phyloP scores from a whole-genome alignment of 805 yeast species.

The Brettanomyces sp. region DNA sequence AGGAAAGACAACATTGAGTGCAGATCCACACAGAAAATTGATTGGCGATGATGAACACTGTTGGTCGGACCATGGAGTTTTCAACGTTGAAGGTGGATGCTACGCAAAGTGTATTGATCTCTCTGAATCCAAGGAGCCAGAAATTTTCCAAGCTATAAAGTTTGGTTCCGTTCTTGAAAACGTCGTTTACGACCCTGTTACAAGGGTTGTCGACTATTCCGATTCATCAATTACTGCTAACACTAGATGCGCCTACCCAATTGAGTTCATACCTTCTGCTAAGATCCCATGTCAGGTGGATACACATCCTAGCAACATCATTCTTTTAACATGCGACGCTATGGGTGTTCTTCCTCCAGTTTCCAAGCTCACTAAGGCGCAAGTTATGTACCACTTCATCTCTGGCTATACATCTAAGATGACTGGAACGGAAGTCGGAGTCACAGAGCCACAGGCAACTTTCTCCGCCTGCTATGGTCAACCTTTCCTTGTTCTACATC shows the following conservation, averaged over 20 bases:
- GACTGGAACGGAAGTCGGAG: conserved; percentile 99
- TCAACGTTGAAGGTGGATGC: conserved; percentile 99
- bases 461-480: conserved; percentile 99
- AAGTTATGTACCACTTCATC: conserved; percentile 98
- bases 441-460: conserved; percentile 95
- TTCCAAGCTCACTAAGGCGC: conserved; percentile 85
- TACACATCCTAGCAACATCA: conserved; percentile 84
- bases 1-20: conserved; percentile 95
- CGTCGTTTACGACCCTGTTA: conserved; percentile 69
- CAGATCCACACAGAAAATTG: conserved; percentile 86
- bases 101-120: conserved; percentile 95
- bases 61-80: conserved; percentile 97
- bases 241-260: conserved; percentile 98
- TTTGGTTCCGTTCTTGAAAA: conserved; percentile 94
- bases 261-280: conserved; percentile 92
- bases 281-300: conserved; percentile 90
- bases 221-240: conserved; percentile 84
- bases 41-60: conserved; percentile 99
- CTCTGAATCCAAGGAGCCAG: conserved; percentile 90
- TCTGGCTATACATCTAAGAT: conserved; percentile 98
- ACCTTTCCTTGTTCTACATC: conserved; percentile 96
- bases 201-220: conserved; percentile 79
- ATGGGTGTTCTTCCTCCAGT: conserved; percentile 97
- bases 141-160: conserved; percentile 87
- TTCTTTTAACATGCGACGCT: conserved; percentile 93